Conservation (phyloP, 2,329 filamentous ascomycete genomes). For the Cladosporium velox region DNA sequence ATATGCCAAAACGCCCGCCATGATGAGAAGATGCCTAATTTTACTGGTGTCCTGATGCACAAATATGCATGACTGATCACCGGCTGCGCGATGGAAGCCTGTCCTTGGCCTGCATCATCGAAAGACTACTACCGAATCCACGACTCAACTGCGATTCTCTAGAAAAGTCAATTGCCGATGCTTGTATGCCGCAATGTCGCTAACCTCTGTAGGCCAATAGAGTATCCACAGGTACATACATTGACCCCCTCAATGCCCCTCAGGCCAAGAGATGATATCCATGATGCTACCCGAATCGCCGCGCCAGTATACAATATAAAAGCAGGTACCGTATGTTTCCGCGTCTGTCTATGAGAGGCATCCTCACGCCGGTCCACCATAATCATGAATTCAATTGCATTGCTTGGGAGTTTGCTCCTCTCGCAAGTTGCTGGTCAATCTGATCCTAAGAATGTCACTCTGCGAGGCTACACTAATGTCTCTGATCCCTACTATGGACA, state of each 20-base stretch:
- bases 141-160: not conserved
- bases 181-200: slow-evolving; percentile 5
- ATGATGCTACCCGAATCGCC: not conserved
- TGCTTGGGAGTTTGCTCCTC: slow-evolving; percentile 13
- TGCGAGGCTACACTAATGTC: slow-evolving; percentile 21
- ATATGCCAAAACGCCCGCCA: not conserved
- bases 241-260: slow-evolving; percentile 14
- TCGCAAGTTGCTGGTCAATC: slow-evolving; percentile 14
- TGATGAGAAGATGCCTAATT: too few species aligned
- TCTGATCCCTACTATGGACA: slow-evolving; percentile 25
- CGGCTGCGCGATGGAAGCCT: not conserved
- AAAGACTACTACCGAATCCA: not conserved
- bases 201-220: not conserved
- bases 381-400: slow-evolving; percentile 8
- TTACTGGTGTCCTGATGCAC: not conserved
- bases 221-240: slow-evolving; percentile 5
- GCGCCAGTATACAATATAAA: not conserved
- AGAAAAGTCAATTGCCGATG: slow-evolving; percentile 15
- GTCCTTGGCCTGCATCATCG: not conserved
- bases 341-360: not conserved
- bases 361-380: not conserved
- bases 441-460: not conserved
- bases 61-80: not conserved
- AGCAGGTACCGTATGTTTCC: not conserved
- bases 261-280: slow-evolving; percentile 16